Percentiles rank a stretch among this genome's conserved stretches.
Evolutionary conservation across 2,329 filamentous ascomycete species (phyloP).

Genomic region (Zarea fungicola): DNA sequence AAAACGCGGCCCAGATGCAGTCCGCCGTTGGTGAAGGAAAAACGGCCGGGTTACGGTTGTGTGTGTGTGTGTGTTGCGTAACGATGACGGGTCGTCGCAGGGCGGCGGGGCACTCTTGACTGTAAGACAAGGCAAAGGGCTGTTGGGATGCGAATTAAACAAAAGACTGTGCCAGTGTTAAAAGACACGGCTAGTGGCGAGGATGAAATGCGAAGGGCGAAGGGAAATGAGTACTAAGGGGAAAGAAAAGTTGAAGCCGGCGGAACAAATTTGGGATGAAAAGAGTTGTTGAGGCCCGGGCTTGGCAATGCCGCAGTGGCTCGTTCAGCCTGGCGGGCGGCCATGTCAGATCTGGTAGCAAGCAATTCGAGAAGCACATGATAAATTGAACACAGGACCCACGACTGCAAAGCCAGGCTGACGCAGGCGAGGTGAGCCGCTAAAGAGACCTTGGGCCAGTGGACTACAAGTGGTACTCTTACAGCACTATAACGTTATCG

Average conservation of each 20-base stretch:
- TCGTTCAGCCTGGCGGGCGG: background rate
- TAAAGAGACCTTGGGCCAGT: background rate
- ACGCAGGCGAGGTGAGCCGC: background rate
- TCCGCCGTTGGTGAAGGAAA: background rate
- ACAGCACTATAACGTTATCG: no score
- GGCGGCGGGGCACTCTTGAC: background rate
- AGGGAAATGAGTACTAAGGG: background rate
- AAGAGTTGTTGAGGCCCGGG: slow-evolving; percentile 11
- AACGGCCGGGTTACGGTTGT: background rate
- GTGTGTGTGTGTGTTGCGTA: no score
- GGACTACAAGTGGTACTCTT: background rate
- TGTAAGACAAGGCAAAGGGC: background rate
- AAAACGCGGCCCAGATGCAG: background rate
- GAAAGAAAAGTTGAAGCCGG: background rate
- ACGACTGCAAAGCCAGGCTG: no score
- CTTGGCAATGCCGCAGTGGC: slow-evolving; percentile 4
- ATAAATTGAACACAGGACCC: background rate
- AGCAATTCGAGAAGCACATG: slow-evolving; percentile 13
- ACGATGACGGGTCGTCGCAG: slow-evolving; percentile 9
- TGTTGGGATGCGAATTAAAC: background rate
- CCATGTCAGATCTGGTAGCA: slow-evolving; percentile 10
- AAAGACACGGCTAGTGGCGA: background rate
- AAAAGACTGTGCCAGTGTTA: background rate
- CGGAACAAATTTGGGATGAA: background rate
- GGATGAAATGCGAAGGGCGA: background rate